Conservation (phyloP, 768 basidiomycete species). For the Lactifluus echinatus region DNA sequence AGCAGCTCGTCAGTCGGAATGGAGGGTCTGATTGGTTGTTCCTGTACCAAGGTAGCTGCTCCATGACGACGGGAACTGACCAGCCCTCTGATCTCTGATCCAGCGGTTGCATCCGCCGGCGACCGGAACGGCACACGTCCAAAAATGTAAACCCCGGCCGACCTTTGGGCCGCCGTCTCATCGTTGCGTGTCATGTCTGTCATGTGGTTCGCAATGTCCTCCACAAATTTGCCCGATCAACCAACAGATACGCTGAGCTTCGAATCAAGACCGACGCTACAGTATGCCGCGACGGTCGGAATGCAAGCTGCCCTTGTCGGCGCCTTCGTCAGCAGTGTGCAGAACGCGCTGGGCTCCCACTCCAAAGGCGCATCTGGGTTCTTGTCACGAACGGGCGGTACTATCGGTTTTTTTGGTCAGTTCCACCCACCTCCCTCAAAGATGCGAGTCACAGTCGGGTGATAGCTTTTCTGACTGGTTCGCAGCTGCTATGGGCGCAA, state of each 20-base stretch:
- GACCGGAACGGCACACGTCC: neutral
- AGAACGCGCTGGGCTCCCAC: slow-evolving; percentile 76
- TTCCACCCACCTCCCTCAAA: slow-evolving; percentile 3
- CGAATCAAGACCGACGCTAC: slow-evolving; percentile 45
- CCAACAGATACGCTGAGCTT: slow-evolving; percentile 24
- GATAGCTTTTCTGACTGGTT: neutral
- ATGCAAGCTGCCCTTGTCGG: slow-evolving; percentile 61
- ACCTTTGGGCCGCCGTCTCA: neutral
- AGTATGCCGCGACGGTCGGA: slow-evolving; percentile 48
- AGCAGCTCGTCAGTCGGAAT: slow-evolving; percentile 35
- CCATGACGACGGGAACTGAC: neutral
- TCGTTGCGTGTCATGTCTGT: neutral
- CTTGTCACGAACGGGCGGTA: slow-evolving; percentile 77
- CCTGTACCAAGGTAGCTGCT: slow-evolving; percentile 28
- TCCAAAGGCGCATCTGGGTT: slow-evolving; percentile 77
- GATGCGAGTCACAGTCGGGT: neutral
- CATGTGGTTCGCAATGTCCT: slow-evolving; percentile 9
- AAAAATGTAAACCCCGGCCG: slow-evolving; percentile 7
- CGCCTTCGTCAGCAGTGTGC: slow-evolving; percentile 59
- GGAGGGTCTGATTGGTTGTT: slow-evolving; percentile 29
- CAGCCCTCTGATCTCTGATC: too few relatives aligned
- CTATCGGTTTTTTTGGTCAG: slow-evolving; percentile 88
- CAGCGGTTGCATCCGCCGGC: too few relatives aligned
- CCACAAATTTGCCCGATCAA: slow-evolving; percentile 2
- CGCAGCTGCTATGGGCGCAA: slow-evolving; percentile 80